Evolutionary conservation across 2,329 filamentous ascomycete genomes (phyloP).

Genomic region (Penicillium sp.): DNA sequence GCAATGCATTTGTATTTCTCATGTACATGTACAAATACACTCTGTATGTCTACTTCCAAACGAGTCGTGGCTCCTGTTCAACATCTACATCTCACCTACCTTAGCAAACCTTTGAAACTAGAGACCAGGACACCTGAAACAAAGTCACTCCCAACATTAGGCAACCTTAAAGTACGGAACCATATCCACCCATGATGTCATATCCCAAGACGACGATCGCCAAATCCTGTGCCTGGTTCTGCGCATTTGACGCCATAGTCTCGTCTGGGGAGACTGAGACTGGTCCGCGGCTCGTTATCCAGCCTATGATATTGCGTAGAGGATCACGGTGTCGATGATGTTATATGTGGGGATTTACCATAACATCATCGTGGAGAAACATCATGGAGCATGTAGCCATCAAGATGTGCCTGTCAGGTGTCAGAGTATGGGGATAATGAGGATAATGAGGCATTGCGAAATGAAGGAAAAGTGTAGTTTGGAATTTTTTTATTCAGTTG

Average conservation of each 20-base stretch:
- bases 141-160: no score
- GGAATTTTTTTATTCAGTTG: constrained; percentile 11
- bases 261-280: neutral
- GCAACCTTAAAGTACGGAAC: neutral
- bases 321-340: neutral
- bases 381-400: neutral
- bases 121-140: no score
- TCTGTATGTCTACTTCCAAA: neutral
- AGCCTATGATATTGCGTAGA: neutral
- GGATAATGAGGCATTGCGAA: no score
- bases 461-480: neutral
- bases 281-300: neutral
- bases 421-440: neutral
- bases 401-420: neutral
- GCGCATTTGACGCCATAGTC: neutral
- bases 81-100: neutral
- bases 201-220: constrained; percentile 1
- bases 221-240: neutral
- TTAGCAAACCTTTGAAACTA: neutral
- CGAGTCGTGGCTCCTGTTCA: neutral
- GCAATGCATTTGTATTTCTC: neutral
- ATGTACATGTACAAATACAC: neutral
- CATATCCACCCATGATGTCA: neutral
- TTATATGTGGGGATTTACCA: neutral
- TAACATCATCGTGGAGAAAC: neutral